Base-by-base conservation (phyloP, 306 rosid genomes). In the Vigna nakashimae region DNA sequence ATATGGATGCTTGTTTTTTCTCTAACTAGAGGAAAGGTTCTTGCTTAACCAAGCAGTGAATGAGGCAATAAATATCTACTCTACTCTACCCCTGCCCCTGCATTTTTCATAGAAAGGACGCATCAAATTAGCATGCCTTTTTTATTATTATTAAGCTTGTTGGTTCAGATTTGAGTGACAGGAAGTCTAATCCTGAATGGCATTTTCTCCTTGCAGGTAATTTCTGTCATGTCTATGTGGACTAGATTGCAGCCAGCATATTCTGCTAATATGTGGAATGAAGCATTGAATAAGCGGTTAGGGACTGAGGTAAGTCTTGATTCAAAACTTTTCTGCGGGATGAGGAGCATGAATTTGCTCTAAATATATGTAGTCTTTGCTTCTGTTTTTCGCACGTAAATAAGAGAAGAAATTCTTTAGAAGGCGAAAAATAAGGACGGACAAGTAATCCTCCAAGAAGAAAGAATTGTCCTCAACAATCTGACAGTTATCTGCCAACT, bases 141-240 rank as follows among this genome's bases (percentile, higher is more conserved):
- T 20, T 60, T 24, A 2, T 32, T 65, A 14, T 62, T 46, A 32
- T 79, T 46, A 71, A 71, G 52, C 36, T 13, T 73, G 52, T 50
- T 12, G 28, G 18, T 28, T 43, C 7, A 20, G 36, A 55, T 16
- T 78, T 3, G 30, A 80, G 50, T 51, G 64, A 38, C 20, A 51
- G 42, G 46, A 9, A 66, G 48, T 82, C 36, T 28, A n/a, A 49
- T 77, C 76, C 52, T 77, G 65, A 82, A 63, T 73, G 64, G 65
- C 53, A 3, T 46, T 59, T 55, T 75, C 17, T 64, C 68, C 49
- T 64, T 80, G 77, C 89, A 93, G 97, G 96, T 93, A 76, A 87
- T 90, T 86, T 93, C 98, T 89, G 93, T 93, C 91, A 93, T 93
- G 97, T 88, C 97, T 74, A 90, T 93, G 97, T 93, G 97, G 98